Evolutionary conservation across 1,284 basidiomycete genomes (phyloP), one percentile per base, ranked within the genome.

Genomic region (Coniferiporia weirii): DNA sequence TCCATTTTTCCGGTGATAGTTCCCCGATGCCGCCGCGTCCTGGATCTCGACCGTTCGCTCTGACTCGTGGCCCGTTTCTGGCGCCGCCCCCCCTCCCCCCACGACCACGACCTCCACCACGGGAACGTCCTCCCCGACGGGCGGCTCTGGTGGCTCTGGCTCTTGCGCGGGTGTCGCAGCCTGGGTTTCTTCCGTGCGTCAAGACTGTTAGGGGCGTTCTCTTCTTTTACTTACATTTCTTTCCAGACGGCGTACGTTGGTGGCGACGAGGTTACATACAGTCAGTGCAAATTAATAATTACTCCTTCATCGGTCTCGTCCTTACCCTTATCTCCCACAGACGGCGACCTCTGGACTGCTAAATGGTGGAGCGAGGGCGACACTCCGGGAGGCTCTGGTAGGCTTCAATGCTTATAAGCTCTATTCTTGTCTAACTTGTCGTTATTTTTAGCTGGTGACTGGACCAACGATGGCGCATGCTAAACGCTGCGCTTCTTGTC

Each of bases 1-100:
- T 27, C 27, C 5, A 2, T 27, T 27, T 27, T 27, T 27, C 5
- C 27, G 27, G 5, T 17, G 48, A 17, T 51, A 35, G 34, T 54
- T 51, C 67, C 75, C 75, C 47, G 72, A 77, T 61, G 80, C 79
- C 8, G 70, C 72, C 5, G 69, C 79, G 0, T 59, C 73, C 6
- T 83, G 81, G 82, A 82, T 83, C 62, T 20, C 69, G 58, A 69
- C 71, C 3, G 80, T 81, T 47, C 75, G 79, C 34, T 63, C 69
- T 4, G 56, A 68, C 43, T 71, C 76, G 15, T 79, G 72, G 69
- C 75, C 76, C 67, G 75, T 75, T 57, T 68, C 27, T 27, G 27
- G 27, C 5, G 2, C 27, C 5, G 27, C 27, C 5, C 27, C 27
- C 27, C 27, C 27, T 2, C 2, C 27, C 27, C 27, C n/a, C 36